These are phyloP conservation scores for Dryas drummondii DNA, from an alignment of 306 rosid species.

Conservation along the genomic window DNA sequence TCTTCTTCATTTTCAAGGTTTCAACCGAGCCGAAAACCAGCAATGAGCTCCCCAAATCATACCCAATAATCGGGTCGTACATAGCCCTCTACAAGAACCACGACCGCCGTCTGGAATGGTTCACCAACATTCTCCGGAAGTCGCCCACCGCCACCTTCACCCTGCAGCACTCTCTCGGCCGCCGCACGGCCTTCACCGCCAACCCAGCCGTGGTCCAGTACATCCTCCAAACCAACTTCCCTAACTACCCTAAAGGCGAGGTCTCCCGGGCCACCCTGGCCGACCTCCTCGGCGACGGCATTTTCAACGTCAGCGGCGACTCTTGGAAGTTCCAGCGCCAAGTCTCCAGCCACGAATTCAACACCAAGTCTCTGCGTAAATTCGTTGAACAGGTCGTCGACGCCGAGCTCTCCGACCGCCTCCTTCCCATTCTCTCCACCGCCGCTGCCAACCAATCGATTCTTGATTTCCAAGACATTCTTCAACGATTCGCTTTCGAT, in stretches of 20 bases:
- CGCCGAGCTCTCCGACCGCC: constrained; percentile 46
- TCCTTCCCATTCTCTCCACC: constrained; percentile 45
- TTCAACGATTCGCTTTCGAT: constrained; percentile 75
- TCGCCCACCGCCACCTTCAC: constrained; percentile 54
- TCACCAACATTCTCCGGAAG: constrained; percentile 48
- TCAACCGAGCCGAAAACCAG: neutral
- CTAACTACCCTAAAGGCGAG: constrained; percentile 49
- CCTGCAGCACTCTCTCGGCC: constrained; percentile 11
- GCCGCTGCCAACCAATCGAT: neutral
- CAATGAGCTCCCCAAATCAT: constrained; percentile 42
- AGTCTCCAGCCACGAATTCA: constrained; percentile 37
- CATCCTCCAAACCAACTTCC: constrained; percentile 63
- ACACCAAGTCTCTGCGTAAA: constrained; percentile 41
- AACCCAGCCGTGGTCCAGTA: constrained; percentile 63
- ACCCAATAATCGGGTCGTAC: constrained; percentile 54
- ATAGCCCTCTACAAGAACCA: constrained; percentile 37
- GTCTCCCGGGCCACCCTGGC: constrained; percentile 6
- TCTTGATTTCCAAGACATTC: constrained; percentile 56
- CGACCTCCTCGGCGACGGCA: constrained; percentile 68
- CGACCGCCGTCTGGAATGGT: constrained; percentile 49
- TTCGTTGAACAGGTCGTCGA: constrained; percentile 65
- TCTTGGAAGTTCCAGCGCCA: constrained; percentile 67
- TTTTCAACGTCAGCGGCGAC: constrained; percentile 54
- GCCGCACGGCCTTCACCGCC: constrained; percentile 47
- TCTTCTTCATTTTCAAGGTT: neutral